phyloP scores from a whole-genome alignment of 306 rosid genomes.

The Cicer pinnatifidum region DNA sequence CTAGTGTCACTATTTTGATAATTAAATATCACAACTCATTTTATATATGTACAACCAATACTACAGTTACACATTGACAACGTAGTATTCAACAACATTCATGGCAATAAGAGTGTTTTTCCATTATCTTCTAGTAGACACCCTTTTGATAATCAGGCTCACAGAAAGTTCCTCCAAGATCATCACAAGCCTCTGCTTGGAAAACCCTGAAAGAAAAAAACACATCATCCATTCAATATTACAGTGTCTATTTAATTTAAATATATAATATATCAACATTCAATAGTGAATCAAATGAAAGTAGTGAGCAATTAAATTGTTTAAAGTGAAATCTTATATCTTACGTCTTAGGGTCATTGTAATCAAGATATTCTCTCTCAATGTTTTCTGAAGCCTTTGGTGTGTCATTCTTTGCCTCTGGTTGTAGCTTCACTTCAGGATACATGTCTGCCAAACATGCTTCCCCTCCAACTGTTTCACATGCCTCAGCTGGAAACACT shows the following conservation, averaged over 20 bases:
- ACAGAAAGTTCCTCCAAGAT: constrained; percentile 88
- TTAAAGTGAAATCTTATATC: neutral
- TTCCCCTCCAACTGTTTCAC: constrained; percentile 76
- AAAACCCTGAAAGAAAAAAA: constrained; percentile 65
- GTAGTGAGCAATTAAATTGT: neutral
- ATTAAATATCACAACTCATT: neutral
- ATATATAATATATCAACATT: neutral
- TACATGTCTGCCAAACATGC: constrained; percentile 63
- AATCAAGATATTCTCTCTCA: constrained; percentile 72
- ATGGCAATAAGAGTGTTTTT: neutral
- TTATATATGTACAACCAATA: neutral
- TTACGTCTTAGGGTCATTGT: constrained; percentile 62
- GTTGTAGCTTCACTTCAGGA: constrained; percentile 63
- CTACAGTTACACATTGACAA: neutral
- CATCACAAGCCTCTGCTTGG: constrained; percentile 89
- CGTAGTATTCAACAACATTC: neutral
- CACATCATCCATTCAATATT: neutral
- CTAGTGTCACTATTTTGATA: too few species aligned
- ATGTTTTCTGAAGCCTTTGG: constrained; percentile 48
- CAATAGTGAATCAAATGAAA: constrained; percentile 2
- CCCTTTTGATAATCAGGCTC: constrained; percentile 78
- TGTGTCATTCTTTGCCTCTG: constrained; percentile 34
- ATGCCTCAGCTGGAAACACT: constrained; percentile 76
- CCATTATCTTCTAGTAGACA: constrained; percentile 51
- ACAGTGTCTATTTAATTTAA: neutral